Base-by-base conservation (phyloP, 1,284 basidiomycete genomes). In the Sanghuangporus baumii region DNA sequence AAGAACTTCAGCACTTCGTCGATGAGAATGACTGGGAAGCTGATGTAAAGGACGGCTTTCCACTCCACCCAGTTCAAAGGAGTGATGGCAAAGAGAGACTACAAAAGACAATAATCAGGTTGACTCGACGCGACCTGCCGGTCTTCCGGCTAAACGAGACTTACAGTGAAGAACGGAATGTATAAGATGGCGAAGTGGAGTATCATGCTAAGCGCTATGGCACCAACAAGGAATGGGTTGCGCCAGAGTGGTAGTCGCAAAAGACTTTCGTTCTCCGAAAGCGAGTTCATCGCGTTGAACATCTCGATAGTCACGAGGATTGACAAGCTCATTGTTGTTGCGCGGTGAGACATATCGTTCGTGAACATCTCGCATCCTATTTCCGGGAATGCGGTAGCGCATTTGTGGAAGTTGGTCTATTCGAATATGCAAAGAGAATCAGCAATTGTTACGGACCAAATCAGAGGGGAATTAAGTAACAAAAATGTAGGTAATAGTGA, bases 261-360 rank as follows among this genome's bases (percentile, higher is more conserved):
- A 67, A 99, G 76, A 66, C 90, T 94, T 78, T 98, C 96, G 74
- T 97, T 97, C 78, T 99, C 97, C n/a, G 92, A 95, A 41, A 99
- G 81, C 60, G 96, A 98, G 76, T 98, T 98, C 87, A 97, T 94
- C 20, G 96, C 96, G 78, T 99, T 99, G 79, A 98, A 95, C 97
- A 99, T 99, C 78, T 99, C 97, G 61, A 99, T 84, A 11, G 88
- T 91, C 58, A 97, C 95, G 60, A 97, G 82, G 69, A 97, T 96
- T 26, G 94, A 96, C 47, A 99, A 79, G 67, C 93, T 95, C 80
- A 98, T 94, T 23, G 97, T 99, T 60, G 96, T 95, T 9, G 94
- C 95, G n/a, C 84, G 85, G 69, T 87, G 86, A 11, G 93, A 78
- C 82, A 93, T 88, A 66, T 83, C 83, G 72, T 94, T 90, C 48